Percentiles rank a stretch among this genome's conserved stretches.
Evolutionary conservation across 225 moss, liverwort and hornwort genomes (phyloP).

Genomic region (Pseudisothecium myosuroides): DNA sequence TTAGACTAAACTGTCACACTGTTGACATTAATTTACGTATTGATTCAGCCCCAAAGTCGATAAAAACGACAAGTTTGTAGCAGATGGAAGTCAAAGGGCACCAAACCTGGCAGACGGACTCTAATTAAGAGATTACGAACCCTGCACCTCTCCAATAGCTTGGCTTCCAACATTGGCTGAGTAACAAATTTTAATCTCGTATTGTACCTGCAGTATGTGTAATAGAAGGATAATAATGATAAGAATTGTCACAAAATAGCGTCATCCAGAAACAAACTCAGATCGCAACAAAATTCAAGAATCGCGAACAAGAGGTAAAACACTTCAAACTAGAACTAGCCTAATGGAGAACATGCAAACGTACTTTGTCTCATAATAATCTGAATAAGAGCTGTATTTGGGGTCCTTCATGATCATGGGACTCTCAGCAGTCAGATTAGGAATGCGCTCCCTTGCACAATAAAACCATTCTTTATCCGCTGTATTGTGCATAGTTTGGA

Average conservation of each 20-base stretch:
- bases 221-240: not conserved
- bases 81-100: not conserved
- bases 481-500: slow-evolving; percentile 58
- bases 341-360: not conserved
- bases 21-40: not conserved
- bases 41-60: not conserved
- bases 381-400: slow-evolving; percentile 23
- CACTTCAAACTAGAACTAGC: not conserved
- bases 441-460: slow-evolving; percentile 36
- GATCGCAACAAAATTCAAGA: not conserved
- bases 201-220: slow-evolving; percentile 33
- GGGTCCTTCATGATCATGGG: slow-evolving; percentile 17
- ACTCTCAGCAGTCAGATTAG: slow-evolving; percentile 48
- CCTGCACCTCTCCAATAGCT: slow-evolving; percentile 27
- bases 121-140: slow-evolving; percentile 57
- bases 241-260: not conserved
- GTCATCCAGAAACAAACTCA: not conserved
- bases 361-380: slow-evolving; percentile 54
- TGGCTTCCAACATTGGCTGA: slow-evolving; percentile 61
- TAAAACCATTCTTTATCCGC: slow-evolving; percentile 15
- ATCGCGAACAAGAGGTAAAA: not conserved
- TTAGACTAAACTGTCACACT: not conserved
- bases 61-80: not conserved
- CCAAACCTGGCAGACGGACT: slow-evolving; percentile 26
- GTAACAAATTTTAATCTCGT: slow-evolving; percentile 14